These are phyloP conservation scores for Phoenix roebelenii DNA, from an alignment of 176 grass and related monocot genomes.

Conservation along the genomic window DNA sequence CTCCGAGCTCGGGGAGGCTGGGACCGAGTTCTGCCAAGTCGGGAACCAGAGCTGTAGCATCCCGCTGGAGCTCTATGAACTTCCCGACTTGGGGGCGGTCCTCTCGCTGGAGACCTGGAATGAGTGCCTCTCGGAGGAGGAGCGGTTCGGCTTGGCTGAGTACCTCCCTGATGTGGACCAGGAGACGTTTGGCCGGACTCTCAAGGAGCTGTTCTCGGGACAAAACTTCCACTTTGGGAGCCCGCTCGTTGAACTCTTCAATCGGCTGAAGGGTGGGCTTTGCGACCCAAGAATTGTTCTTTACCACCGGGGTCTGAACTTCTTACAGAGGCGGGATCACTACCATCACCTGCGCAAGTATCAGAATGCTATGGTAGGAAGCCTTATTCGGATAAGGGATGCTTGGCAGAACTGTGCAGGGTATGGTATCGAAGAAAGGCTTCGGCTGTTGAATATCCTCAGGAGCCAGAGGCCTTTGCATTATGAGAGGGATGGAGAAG, in stretches of 20 bases:
- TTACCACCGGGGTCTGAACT: conserved; percentile 40
- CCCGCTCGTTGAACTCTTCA: conserved; percentile 37
- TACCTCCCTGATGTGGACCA: conserved; percentile 74
- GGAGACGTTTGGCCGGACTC: conserved; percentile 57
- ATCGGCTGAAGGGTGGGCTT: conserved; percentile 58
- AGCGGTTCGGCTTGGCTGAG: conserved; percentile 42
- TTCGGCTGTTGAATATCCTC: conserved; percentile 34
- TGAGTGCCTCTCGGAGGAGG: conserved; percentile 54
- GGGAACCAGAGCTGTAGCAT: conserved; percentile 50
- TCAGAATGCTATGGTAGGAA: conserved; percentile 63
- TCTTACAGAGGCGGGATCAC: conserved; percentile 52
- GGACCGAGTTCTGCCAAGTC: conserved; percentile 54
- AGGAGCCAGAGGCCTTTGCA: conserved; percentile 31
- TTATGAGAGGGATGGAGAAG: conserved; percentile 12
- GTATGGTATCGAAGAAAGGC: conserved; percentile 54
- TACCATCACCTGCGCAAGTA: conserved; percentile 66
- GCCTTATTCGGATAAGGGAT: conserved; percentile 53
- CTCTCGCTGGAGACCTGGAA: conserved; percentile 75
- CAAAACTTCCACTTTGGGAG: conserved; percentile 75
- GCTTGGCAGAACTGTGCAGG: conserved; percentile 51
- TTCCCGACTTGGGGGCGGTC: conserved; percentile 26
- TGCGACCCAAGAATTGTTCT: conserved; percentile 61
- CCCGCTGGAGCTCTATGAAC: conserved; percentile 50
- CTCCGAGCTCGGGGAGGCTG: conserved; percentile 37
- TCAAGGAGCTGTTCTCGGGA: conserved; percentile 61